Conservation (phyloP, 768 basidiomycete species). For the Mycena leptocephala region DNA sequence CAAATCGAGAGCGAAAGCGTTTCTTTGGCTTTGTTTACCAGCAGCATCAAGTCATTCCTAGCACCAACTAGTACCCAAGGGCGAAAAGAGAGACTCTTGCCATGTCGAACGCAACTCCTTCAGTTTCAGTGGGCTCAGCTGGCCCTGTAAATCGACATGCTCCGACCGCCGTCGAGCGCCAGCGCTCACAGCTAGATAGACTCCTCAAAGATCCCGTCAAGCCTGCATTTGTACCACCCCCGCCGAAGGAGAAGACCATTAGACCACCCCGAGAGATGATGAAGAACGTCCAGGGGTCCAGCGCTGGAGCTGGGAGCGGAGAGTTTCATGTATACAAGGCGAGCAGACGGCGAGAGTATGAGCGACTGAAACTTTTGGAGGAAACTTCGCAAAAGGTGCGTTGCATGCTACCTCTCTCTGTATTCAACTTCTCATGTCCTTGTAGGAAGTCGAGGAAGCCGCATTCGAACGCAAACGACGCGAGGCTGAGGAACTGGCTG, state of each 20-base stretch:
- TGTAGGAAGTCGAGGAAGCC: slow-evolving; percentile 77
- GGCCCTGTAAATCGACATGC: slow-evolving; percentile 64
- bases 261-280: slow-evolving; percentile 94
- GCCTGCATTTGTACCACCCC: slow-evolving; percentile 83
- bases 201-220: slow-evolving; percentile 93
- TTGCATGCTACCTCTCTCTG: background rate
- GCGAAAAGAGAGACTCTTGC: too few species aligned
- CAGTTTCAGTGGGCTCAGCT: slow-evolving; percentile 43
- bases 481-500: slow-evolving; percentile 79
- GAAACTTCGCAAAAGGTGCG: slow-evolving; percentile 85
- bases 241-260: slow-evolving; percentile 87
- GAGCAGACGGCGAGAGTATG: slow-evolving; percentile 93
- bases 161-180: slow-evolving; percentile 68
- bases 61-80: too few species aligned
- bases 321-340: slow-evolving; percentile 99
- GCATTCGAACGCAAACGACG: slow-evolving; percentile 86
- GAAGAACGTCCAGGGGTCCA: slow-evolving; percentile 99
- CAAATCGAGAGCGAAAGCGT: background rate
- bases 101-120: slow-evolving; percentile 17
- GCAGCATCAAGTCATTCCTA: background rate
- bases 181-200: slow-evolving; percentile 82
- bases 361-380: slow-evolving; percentile 92
- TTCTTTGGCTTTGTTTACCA: slow-evolving; percentile 7
- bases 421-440: background rate
- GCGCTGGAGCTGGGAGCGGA: slow-evolving; percentile 96